A percentile compares a stretch with the other conserved stretches of the same genome.
Evolutionary conservation across 306 rosid genomes (phyloP).

Genomic region (Casuarina cunninghamiana): DNA sequence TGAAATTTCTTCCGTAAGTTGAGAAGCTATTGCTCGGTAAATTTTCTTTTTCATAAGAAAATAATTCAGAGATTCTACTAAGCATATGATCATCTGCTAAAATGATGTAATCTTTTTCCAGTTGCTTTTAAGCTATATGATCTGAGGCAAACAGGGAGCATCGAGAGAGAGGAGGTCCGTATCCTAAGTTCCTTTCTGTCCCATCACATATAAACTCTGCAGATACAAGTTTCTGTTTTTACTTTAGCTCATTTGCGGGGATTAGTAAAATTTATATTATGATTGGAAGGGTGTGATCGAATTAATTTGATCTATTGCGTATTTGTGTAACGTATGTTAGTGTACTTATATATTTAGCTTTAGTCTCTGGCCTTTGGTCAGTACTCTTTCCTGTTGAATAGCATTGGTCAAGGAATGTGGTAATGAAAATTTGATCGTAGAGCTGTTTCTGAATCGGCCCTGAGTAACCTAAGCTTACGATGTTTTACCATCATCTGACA

Average conservation of each 20-base stretch:
- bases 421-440: background rate
- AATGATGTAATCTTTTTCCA: slow-evolving; percentile 48
- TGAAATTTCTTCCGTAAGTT: slow-evolving; percentile 13
- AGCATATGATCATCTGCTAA: slow-evolving; percentile 22
- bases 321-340: background rate
- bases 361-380: background rate
- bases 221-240: background rate
- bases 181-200: background rate
- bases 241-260: background rate
- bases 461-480: slow-evolving; percentile 9
- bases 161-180: slow-evolving; percentile 79
- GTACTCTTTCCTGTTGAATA: background rate
- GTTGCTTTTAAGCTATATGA: slow-evolving; percentile 87
- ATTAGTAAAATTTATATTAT: background rate
- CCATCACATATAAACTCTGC: background rate
- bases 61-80: background rate
- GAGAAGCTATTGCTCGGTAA: background rate
- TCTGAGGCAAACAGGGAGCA: slow-evolving; percentile 76
- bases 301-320: background rate
- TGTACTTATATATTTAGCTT: background rate
- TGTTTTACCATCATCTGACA: slow-evolving; percentile 33
- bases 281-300: background rate
- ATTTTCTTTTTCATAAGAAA: slow-evolving; percentile 5
- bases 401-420: background rate
- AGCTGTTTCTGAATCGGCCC: slow-evolving; percentile 1